Evolutionary conservation across 169 alveolate species (phyloP).

Genomic region (Theileria luwenshuni): DNA sequence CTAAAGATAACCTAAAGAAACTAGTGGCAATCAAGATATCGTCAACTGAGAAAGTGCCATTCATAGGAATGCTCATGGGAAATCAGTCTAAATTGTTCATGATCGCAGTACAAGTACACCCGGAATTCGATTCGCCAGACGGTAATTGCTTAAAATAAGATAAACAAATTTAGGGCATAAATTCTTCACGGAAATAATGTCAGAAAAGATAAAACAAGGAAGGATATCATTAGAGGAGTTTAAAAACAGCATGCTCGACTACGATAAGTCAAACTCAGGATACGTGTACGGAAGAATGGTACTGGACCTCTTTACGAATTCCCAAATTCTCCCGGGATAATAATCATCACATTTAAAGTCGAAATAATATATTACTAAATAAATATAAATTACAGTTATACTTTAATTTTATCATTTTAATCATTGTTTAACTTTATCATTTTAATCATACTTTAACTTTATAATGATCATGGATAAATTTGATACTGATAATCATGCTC

Average conservation of each 20-base stretch:
- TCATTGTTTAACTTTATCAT: no score
- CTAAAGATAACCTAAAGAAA: slow-evolving; percentile 5
- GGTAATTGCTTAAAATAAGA: background rate
- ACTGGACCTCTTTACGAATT: slow-evolving; percentile 18
- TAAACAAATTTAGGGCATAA: slow-evolving; percentile 2
- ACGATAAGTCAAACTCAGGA: slow-evolving; percentile 31
- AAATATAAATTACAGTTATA: no score
- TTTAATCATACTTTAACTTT: no score
- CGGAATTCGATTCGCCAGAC: slow-evolving; percentile 25
- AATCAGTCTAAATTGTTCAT: slow-evolving; percentile 6
- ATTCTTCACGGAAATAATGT: background rate
- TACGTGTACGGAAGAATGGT: slow-evolving; percentile 24
- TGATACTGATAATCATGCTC: no score
- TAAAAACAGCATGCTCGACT: background rate
- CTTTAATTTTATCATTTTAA: no score
- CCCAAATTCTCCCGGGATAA: background rate
- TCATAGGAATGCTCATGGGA: slow-evolving; percentile 18
- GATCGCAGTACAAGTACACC: slow-evolving; percentile 22
- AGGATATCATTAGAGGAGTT: slow-evolving; percentile 12
- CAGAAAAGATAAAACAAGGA: slow-evolving; percentile 12
- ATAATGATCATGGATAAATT: no score
- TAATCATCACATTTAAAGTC: no score
- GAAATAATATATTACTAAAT: no score
- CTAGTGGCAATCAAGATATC: slow-evolving; percentile 7
- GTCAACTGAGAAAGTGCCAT: slow-evolving; percentile 4